Base-by-base conservation (phyloP, 1,139 yeast species). In the Entelexis paramagnoliae region DNA sequence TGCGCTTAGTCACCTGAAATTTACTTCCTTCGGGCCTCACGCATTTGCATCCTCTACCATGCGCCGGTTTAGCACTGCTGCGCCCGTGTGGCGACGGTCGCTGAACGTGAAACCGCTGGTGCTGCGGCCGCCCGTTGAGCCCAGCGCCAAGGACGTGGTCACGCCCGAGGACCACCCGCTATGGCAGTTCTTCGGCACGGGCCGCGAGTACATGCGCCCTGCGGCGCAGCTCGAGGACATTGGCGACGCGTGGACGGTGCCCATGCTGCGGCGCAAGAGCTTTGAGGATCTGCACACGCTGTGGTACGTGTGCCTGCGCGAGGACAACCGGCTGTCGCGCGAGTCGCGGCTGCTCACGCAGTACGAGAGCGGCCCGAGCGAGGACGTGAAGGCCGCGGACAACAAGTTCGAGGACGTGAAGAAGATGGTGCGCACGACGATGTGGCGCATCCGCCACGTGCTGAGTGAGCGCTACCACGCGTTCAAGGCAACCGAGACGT, bases 271-370 rank as follows among this genome's bases (percentile, higher is more conserved):
- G 67, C 77, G 93, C 57, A 93, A 91, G 67, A 79, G 88, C 16
- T 93, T 88, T 63, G 94, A 88, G 41, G 98, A 91, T 66, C 72
- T 91, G 62, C 98, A 93, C 68, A 77, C 79, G 46, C 74, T 91
- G 61, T 91, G 98, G 97, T 89, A 87, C 66, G 74, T 83, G 47
- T 79, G 89, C 59, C 71, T 91, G 59, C 84, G 80, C 64, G 96
- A 91, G 66, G 74, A 95, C 59, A 93, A 91, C 67, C 71, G 79
- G 38, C 67, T 91, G 54, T 80, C 81, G 35, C 77, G 96, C 62
- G 98, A 93, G 66, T 73, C 75, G 50, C 78, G 81, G 58, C 67
- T 78, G 44, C 61, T 73, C 50, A 19, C 70, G 55, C 68, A 72
- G 65, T 49, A 55, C 54, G 49, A 48, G 46, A 53, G 48, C 48